Conservation (phyloP, 129 eudicot genomes). For the Helichrysum umbraculigerum region DNA sequence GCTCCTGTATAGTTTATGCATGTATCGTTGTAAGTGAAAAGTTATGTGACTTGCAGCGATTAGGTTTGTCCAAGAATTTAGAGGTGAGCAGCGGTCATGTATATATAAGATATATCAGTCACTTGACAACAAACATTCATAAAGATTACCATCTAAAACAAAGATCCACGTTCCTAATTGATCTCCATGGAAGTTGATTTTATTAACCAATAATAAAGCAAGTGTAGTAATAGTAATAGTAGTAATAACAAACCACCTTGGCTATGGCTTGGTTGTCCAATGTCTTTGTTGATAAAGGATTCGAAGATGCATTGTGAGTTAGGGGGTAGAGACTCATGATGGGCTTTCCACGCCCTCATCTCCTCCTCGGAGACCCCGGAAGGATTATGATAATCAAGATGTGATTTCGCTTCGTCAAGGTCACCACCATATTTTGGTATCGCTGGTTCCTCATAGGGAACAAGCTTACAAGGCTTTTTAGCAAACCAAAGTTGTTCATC, state of each 20-base stretch:
- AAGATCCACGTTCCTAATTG: too few relatives aligned
- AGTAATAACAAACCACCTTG: neutral
- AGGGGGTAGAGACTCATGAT: neutral
- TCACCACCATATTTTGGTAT: neutral
- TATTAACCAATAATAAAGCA: too few relatives aligned
- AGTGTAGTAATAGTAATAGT: too few relatives aligned
- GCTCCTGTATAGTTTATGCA: too few relatives aligned
- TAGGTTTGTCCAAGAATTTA: neutral
- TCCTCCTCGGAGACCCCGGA: neutral
- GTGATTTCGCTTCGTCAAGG: neutral
- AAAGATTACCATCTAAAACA: neutral
- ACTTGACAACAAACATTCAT: neutral
- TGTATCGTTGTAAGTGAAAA: too few relatives aligned
- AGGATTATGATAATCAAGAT: neutral
- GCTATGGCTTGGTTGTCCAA: neutral
- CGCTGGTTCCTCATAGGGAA: neutral
- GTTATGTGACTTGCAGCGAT: neutral
- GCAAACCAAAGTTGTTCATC: slow-evolving; percentile 1
- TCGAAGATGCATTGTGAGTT: neutral
- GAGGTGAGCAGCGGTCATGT: neutral
- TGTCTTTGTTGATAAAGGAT: neutral
- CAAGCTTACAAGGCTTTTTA: neutral
- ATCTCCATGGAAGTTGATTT: too few relatives aligned
- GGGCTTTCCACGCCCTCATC: neutral
- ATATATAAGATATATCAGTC: neutral